phyloP scores from a whole-genome alignment of 1,139 yeast genomes.

The Protomyces arabidopsidicola region DNA sequence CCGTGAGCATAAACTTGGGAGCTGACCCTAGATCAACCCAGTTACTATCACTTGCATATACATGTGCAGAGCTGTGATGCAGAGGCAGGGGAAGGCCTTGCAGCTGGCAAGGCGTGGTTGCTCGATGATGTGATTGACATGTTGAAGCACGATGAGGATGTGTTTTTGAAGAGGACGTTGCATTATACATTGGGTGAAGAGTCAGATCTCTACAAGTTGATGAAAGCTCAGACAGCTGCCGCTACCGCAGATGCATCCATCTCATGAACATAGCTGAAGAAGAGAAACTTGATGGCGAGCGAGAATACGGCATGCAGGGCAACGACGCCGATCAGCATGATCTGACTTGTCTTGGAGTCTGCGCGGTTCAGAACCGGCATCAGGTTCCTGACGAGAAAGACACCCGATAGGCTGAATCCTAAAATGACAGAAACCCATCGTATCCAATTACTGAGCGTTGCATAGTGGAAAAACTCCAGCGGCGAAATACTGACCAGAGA shows the following conservation, averaged over 20 bases:
- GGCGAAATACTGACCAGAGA: constrained; percentile 50
- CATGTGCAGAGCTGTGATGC: constrained; percentile 78
- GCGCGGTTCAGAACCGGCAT: constrained; percentile 38
- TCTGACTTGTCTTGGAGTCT: constrained; percentile 38
- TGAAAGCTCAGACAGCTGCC: neutral
- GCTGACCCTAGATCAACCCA: constrained; percentile 60
- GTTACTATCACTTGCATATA: constrained; percentile 90
- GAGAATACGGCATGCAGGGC: constrained; percentile 42
- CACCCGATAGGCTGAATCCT: constrained; percentile 42
- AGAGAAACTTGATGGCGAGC: constrained; percentile 41
- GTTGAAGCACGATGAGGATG: constrained; percentile 50
- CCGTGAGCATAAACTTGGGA: neutral
- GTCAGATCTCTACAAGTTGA: constrained; percentile 63
- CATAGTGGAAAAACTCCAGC: constrained; percentile 39
- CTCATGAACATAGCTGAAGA: constrained; percentile 35
- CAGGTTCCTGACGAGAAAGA: constrained; percentile 42
- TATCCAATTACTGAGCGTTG: constrained; percentile 39
- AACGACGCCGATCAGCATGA: constrained; percentile 39
- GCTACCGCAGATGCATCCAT: neutral
- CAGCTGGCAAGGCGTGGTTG: constrained; percentile 75
- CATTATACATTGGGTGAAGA: constrained; percentile 67
- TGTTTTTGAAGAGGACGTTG: constrained; percentile 49
- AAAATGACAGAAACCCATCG: constrained; percentile 41
- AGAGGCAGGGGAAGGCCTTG: constrained; percentile 68
- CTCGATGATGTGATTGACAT: constrained; percentile 79